phyloP scores from a whole-genome alignment of 345 rosid species.

The Clausena lansium region DNA sequence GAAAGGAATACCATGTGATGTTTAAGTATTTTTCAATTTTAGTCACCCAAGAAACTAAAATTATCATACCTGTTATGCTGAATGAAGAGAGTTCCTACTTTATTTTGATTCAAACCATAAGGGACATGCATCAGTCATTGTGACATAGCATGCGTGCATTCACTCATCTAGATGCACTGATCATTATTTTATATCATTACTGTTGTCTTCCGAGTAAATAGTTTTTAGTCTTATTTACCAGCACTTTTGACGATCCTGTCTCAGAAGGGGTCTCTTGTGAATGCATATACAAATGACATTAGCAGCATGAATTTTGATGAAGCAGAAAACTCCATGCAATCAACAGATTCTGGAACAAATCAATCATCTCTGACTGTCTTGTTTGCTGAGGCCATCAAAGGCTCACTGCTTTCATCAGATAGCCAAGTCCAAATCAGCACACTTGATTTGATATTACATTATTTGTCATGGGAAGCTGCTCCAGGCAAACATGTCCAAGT shows the following conservation, averaged over 20 bases:
- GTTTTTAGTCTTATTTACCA: conserved; percentile 25
- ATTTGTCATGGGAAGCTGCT: conserved; percentile 48
- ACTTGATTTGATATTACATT: conserved; percentile 64
- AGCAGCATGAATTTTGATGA: conserved; percentile 48
- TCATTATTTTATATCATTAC: neutral
- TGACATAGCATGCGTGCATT: neutral
- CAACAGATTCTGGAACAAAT: conserved; percentile 38
- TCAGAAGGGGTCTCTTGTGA: conserved; percentile 52
- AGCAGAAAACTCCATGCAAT: conserved; percentile 50
- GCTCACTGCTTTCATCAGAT: conserved; percentile 91
- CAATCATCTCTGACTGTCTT: conserved; percentile 46
- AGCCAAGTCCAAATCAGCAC: conserved; percentile 69
- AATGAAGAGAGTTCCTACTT: neutral
- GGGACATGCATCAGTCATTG: neutral
- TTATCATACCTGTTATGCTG: neutral
- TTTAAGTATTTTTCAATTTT: too few species aligned
- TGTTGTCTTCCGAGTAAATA: conserved; percentile 16
- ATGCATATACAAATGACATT: conserved; percentile 36
- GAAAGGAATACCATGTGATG: too few species aligned
- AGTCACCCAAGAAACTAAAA: neutral
- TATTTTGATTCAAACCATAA: neutral
- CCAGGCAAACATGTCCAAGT: conserved; percentile 50
- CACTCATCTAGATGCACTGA: neutral
- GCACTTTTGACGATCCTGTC: conserved; percentile 68
- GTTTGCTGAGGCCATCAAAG: conserved; percentile 88